Conservation (phyloP, 2,329 filamentous ascomycete genomes). For the Sordariomycetes sp. region DNA sequence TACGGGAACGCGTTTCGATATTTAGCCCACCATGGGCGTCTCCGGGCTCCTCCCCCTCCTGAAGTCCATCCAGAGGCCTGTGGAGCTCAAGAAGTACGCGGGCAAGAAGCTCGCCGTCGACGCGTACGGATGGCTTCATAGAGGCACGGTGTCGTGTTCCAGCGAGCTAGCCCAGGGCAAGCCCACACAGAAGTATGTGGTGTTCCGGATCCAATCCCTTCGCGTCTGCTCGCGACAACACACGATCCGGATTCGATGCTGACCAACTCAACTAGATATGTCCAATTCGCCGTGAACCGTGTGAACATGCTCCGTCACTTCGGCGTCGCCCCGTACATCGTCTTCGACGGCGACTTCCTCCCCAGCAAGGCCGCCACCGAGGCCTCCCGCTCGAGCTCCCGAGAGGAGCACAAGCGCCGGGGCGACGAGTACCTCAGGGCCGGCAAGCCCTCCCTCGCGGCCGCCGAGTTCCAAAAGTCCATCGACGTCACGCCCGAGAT, state of each 20-base stretch:
- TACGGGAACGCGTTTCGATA: not conserved
- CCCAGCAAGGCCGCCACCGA: constrained; percentile 91
- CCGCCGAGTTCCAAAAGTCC: constrained; percentile 83
- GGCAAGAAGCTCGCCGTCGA: constrained; percentile 92
- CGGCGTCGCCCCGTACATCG: constrained; percentile 84
- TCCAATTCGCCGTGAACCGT: constrained; percentile 81
- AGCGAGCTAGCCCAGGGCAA: constrained; percentile 82
- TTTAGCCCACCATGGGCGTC: constrained; percentile 9
- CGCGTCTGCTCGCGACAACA: not conserved
- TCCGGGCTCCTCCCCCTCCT: constrained; percentile 64
- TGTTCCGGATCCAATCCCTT: not conserved
- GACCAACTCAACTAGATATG: constrained; percentile 46
- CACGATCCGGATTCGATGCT: not conserved
- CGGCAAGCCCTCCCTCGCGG: constrained; percentile 70
- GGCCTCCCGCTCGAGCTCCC: constrained; percentile 59
- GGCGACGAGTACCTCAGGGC: constrained; percentile 73
- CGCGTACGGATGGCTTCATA: constrained; percentile 96
- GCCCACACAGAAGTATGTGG: constrained; percentile 69
- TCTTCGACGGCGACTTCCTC: constrained; percentile 92
- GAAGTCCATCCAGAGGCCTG: constrained; percentile 91
- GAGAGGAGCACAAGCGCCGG: constrained; percentile 64
- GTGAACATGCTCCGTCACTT: constrained; percentile 93
- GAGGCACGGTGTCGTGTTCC: constrained; percentile 81
- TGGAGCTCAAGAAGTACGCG: constrained; percentile 73
- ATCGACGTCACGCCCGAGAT: constrained; percentile 94